Percentiles rank a stretch among this genome's conserved stretches.
These are phyloP conservation scores for Diplocarpon rosae DNA, from an alignment of 2,329 filamentous ascomycete genomes.

Conservation along the genomic window DNA sequence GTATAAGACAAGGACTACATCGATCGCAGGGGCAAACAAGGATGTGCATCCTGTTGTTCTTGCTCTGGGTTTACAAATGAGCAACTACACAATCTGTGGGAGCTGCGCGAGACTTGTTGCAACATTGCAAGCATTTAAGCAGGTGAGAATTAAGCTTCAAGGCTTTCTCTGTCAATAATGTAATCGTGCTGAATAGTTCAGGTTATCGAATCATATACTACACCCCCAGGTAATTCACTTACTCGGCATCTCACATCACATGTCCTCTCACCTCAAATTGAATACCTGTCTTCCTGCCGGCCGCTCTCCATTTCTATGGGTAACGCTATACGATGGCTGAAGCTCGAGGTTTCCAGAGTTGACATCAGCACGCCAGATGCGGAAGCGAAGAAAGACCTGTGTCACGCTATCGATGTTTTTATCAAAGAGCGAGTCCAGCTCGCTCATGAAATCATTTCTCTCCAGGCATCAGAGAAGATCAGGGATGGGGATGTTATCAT, in stretches of 20 bases:
- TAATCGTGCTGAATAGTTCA: constrained; percentile 29
- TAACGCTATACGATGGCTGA: constrained; percentile 90
- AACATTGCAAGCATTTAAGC: constrained; percentile 81
- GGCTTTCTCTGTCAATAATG: constrained; percentile 2
- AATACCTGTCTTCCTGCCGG: constrained; percentile 86
- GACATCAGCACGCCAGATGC: constrained; percentile 76
- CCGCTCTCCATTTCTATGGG: constrained; percentile 95
- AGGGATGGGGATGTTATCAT: constrained; percentile 70
- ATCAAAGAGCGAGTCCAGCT: constrained; percentile 82
- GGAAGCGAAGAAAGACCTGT: constrained; percentile 69
- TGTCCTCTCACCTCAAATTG: constrained; percentile 87
- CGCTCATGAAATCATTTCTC: constrained; percentile 76
- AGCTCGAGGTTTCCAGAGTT: constrained; percentile 82
- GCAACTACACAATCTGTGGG: constrained; percentile 68
- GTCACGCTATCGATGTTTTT: constrained; percentile 76
- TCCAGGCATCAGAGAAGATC: constrained; percentile 65
- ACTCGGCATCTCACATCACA: constrained; percentile 86
- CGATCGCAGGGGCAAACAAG: constrained; percentile 48
- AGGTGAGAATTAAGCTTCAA: constrained; percentile 38
- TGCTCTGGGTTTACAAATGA: constrained; percentile 80
- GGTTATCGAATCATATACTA: constrained; percentile 89
- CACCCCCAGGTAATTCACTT: constrained; percentile 72
- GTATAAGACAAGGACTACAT: constrained; percentile 59
- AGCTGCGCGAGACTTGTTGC: constrained; percentile 81
- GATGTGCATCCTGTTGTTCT: constrained; percentile 80